These are phyloP conservation scores for Akanthomyces uredinophilus DNA, from an alignment of 2,329 filamentous ascomycete genomes.

Conservation along the genomic window DNA sequence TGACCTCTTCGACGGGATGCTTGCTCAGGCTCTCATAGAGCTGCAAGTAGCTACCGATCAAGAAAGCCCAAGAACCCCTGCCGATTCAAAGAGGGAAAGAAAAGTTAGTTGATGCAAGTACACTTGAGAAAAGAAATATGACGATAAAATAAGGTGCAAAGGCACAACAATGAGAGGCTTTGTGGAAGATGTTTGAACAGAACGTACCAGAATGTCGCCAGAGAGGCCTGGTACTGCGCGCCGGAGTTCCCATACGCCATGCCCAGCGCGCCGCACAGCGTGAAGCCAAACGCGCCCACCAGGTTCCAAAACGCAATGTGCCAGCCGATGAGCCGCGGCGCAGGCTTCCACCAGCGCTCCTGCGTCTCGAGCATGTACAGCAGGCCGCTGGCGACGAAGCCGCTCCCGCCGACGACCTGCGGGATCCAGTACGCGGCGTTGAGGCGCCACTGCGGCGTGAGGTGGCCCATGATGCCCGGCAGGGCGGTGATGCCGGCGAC, in stretches of 20 bases:
- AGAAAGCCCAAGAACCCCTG: conserved; percentile 37
- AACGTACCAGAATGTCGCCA: conserved; percentile 34
- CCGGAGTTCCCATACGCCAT: conserved; percentile 1
- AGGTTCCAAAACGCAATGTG: conserved; percentile 64
- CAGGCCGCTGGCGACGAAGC: conserved; percentile 54
- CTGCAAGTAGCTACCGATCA: conserved; percentile 23
- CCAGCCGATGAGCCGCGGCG: conserved; percentile 55
- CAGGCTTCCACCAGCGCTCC: conserved; percentile 56
- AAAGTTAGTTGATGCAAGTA: conserved; percentile 41
- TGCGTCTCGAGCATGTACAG: conserved; percentile 66
- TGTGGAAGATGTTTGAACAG: neutral
- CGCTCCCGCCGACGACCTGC: conserved; percentile 56
- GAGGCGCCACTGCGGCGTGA: conserved; percentile 36
- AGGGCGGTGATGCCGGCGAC: conserved; percentile 29
- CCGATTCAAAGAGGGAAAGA: conserved; percentile 28
- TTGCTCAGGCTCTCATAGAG: conserved; percentile 24
- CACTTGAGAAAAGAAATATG: conserved; percentile 19
- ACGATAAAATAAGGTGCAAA: neutral
- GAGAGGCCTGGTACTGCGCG: neutral
- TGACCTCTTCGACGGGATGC: conserved; percentile 19
- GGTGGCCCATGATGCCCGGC: conserved; percentile 51
- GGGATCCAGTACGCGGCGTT: conserved; percentile 56
- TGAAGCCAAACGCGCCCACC: conserved; percentile 53
- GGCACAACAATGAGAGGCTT: neutral
- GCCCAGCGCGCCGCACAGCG: conserved; percentile 55